Evolutionary conservation across 139 green algal species (phyloP), one percentile per base, ranked within the genome.

Genomic region (Micractinium sp.): DNA sequence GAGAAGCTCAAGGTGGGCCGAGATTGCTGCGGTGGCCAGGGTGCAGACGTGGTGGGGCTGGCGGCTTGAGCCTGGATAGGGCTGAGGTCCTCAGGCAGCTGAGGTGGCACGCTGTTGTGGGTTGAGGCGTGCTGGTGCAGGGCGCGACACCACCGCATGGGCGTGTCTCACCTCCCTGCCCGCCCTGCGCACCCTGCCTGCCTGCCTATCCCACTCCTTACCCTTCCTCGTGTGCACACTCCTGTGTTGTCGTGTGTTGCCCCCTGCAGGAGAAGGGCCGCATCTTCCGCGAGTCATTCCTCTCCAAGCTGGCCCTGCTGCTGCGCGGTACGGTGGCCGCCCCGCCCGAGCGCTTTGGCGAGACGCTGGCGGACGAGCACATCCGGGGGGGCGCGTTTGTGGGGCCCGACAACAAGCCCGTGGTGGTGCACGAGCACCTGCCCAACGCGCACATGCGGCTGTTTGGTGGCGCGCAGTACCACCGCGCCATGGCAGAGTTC

Each of bases 341-440:
- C 14, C 93, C 97, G 13, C 90, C 94, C 2, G 96, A 98, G 71
- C 93, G 94, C 73, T 99, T 97, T 92, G 97, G 97, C 27, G 97
- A 99, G 94, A 99, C 97, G n/a, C 93, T 99, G 33, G 90, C 95
- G 31, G 97, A 99, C 41, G 97, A 99, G 95, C 97, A 99, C 89
- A 93, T 97, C 22, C 92, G 93, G 33, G 97, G 96, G 67, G 97
- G 97, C 36, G 92, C 95, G 0, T 99, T 99, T 79, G 90, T 97
- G 47, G 93, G 91, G 20, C 81, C 90, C 9, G 93, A 97, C 80
- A 94, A 94, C 88, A 89, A 92, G 80, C 87, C 93, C 18, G 88
- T 97, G 69, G 81, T 90, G 2, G 82, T 93, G 33, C 87, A 92
- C 20, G 91, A 93, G 71, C 85, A 91, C 31, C 91, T 98, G 81